Percentiles rank a stretch among this genome's conserved stretches.
Evolutionary conservation across 164 flowering plant species (phyloP).

Genomic region (Chimonanthus salicifolius): DNA sequence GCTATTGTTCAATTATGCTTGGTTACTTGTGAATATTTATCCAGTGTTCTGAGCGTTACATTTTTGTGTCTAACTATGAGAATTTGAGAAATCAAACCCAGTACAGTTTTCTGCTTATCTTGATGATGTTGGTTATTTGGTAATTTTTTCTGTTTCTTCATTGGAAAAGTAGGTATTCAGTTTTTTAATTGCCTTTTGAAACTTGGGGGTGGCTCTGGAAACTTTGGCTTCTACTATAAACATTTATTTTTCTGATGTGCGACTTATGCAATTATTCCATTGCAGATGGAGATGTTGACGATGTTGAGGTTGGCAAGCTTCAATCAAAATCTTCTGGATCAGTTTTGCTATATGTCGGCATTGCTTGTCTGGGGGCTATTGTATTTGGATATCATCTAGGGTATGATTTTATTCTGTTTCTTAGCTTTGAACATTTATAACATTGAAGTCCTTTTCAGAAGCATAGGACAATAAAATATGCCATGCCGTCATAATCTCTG

Average conservation of each 20-base stretch:
- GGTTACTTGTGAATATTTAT: background rate
- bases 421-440: background rate
- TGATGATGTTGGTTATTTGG: background rate
- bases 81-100: background rate
- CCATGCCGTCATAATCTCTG: background rate
- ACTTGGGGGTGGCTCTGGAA: background rate
- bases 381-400: conserved; percentile 95
- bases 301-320: conserved; percentile 25
- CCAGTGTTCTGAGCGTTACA: too few species aligned
- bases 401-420: conserved; percentile 28
- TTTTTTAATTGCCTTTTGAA: background rate
- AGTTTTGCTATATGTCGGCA: conserved; percentile 86
- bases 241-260: background rate
- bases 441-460: background rate
- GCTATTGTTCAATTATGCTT: background rate
- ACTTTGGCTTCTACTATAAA: background rate
- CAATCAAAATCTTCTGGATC: conserved; percentile 60
- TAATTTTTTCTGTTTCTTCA: background rate
- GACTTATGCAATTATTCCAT: background rate
- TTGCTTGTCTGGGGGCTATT: conserved; percentile 92
- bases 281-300: conserved; percentile 67
- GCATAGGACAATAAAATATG: background rate
- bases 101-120: background rate
- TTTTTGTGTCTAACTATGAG: too few species aligned
- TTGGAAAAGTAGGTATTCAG: background rate